phyloP scores from a whole-genome alignment of 2,329 filamentous ascomycete genomes.

The Neofusicoccum kwambonambiense region DNA sequence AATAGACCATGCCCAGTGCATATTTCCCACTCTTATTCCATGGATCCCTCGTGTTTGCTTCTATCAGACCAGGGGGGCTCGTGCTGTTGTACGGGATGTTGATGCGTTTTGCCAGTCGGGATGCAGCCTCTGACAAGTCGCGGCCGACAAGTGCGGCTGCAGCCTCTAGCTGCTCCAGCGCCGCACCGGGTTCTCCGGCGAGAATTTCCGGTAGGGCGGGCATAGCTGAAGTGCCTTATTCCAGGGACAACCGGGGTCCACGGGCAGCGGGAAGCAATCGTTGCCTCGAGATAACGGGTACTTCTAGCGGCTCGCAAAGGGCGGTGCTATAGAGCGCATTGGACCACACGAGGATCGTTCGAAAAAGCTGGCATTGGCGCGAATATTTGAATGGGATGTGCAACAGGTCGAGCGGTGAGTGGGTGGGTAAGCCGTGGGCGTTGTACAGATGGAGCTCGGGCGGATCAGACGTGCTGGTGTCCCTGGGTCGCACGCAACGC shows the following conservation, averaged over 20 bases:
- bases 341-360: neutral
- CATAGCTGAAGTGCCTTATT: constrained; percentile 1
- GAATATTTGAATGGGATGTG: neutral
- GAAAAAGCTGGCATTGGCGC: constrained; percentile 8
- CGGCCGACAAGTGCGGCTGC: neutral
- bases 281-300: neutral
- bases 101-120: constrained; percentile 45
- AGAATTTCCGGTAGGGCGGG: constrained; percentile 15
- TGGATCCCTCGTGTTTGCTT: constrained; percentile 65
- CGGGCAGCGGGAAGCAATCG: neutral
- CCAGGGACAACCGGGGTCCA: neutral
- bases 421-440: neutral
- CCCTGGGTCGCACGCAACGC: neutral
- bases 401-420: constrained; percentile 3
- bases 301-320: neutral
- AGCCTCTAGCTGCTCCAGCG: constrained; percentile 9
- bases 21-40: constrained; percentile 84
- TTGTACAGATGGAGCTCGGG: neutral
- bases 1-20: constrained; percentile 83
- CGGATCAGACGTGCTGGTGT: neutral
- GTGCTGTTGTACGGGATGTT: constrained; percentile 56
- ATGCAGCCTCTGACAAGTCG: constrained; percentile 23
- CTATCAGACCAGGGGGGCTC: constrained; percentile 55
- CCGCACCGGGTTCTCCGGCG: neutral
- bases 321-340: neutral